phyloP scores from a whole-genome alignment of 176 grass and related monocot genomes.

The Raddia distichophylla region DNA sequence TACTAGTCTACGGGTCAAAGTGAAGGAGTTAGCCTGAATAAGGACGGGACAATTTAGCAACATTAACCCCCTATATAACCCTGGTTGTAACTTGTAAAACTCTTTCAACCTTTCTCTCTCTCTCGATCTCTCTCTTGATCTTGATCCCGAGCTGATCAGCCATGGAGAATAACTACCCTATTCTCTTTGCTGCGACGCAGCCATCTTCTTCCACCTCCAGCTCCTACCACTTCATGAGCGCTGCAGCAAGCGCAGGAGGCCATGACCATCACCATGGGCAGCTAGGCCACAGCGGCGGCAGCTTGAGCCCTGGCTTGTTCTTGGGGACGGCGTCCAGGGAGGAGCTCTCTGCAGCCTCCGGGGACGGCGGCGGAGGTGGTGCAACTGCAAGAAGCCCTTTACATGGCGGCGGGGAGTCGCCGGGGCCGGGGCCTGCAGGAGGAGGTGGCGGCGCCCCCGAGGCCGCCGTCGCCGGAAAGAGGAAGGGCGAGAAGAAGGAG shows the following conservation, averaged over 20 bases:
- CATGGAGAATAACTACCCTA: constrained; percentile 70
- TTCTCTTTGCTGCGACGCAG: constrained; percentile 52
- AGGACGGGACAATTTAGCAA: background rate
- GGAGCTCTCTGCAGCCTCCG: constrained; percentile 29
- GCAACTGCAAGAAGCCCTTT: background rate
- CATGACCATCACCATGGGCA: constrained; percentile 37
- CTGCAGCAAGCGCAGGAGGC: background rate
- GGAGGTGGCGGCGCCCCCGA: background rate
- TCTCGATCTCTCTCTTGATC: constrained; percentile 2
- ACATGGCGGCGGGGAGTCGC: constrained; percentile 18
- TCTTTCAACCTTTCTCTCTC: constrained; percentile 41
- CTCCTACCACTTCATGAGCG: constrained; percentile 43
- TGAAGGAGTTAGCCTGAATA: constrained; percentile 22
- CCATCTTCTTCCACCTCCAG: constrained; percentile 48
- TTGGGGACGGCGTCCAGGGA: constrained; percentile 29
- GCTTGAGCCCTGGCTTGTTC: constrained; percentile 20
- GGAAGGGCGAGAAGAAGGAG: constrained; percentile 71
- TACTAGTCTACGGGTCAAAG: constrained; percentile 46
- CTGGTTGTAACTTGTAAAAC: constrained; percentile 49
- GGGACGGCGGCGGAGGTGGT: constrained; percentile 5
- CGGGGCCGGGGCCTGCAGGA: background rate
- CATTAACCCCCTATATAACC: constrained; percentile 47
- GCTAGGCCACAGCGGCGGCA: background rate
- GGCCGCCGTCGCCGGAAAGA: constrained; percentile 5
- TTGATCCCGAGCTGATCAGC: background rate